phyloP scores from a whole-genome alignment of 2,329 filamentous ascomycete species.

The Pyrenophora tritici-repentis region DNA sequence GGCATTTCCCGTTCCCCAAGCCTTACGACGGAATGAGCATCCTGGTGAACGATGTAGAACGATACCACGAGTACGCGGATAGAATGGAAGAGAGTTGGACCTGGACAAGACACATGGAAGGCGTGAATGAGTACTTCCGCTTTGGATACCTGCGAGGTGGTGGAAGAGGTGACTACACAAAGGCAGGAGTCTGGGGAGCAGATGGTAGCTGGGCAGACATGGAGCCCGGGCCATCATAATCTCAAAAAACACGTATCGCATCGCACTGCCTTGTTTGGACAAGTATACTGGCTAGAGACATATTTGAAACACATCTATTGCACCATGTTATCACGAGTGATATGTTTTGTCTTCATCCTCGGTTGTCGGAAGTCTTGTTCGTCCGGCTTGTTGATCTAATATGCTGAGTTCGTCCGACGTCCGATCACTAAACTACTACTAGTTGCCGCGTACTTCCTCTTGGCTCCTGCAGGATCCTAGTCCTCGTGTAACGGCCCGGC shows the following conservation, averaged over 20 bases:
- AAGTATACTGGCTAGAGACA: too few relatives aligned
- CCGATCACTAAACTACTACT: too few relatives aligned
- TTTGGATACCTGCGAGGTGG: conserved; percentile 75
- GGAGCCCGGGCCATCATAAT: conserved; percentile 59
- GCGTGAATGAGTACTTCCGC: conserved; percentile 71
- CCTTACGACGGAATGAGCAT: conserved; percentile 76
- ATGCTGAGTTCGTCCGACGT: too few relatives aligned
- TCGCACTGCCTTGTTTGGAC: not conserved
- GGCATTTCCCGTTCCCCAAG: conserved; percentile 52
- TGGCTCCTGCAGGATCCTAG: too few relatives aligned
- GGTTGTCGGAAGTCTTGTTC: too few relatives aligned
- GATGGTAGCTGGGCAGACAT: conserved; percentile 70
- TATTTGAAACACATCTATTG: too few relatives aligned
- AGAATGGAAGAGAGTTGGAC: conserved; percentile 53
- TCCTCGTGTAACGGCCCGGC: too few relatives aligned
- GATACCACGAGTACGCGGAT: conserved; percentile 72
- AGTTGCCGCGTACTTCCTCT: too few relatives aligned
- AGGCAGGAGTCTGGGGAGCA: conserved; percentile 70
- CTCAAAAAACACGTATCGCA: not conserved
- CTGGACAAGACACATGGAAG: conserved; percentile 60
- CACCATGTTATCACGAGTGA: not conserved
- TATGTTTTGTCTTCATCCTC: not conserved
- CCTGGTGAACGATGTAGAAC: conserved; percentile 83
- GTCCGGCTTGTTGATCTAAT: too few relatives aligned
- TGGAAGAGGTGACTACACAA: conserved; percentile 71